Evolutionary conservation across 805 yeast species (phyloP).

Genomic region (Lipomyces anomalus): DNA sequence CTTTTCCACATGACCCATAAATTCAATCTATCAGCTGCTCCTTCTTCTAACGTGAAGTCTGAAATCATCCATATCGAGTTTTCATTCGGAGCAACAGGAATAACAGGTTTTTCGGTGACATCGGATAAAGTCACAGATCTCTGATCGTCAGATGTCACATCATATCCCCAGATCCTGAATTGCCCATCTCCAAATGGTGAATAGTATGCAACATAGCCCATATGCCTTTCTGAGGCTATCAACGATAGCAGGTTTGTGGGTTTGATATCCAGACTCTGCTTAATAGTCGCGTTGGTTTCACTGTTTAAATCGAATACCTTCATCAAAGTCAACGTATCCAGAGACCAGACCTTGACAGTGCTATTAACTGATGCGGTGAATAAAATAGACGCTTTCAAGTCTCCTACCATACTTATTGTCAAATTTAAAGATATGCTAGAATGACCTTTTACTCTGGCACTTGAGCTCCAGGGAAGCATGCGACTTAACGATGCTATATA

Average conservation of each 20-base stretch:
- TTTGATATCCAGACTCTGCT: constrained; percentile 30
- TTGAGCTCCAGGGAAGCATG: constrained; percentile 32
- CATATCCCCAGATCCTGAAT: constrained; percentile 39
- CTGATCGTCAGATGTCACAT: constrained; percentile 19
- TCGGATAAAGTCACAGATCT: constrained; percentile 28
- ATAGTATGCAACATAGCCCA: constrained; percentile 34
- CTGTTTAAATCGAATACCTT: constrained; percentile 21
- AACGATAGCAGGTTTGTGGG: constrained; percentile 33
- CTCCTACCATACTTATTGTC: constrained; percentile 34
- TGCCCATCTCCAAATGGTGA: constrained; percentile 43
- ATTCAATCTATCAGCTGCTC: constrained; percentile 30
- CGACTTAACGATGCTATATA: constrained; percentile 35
- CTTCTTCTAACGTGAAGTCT: constrained; percentile 35
- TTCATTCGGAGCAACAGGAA: constrained; percentile 33
- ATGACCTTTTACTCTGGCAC: constrained; percentile 40
- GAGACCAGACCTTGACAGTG: constrained; percentile 55
- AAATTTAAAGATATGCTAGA: constrained; percentile 39
- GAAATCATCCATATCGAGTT: constrained; percentile 45
- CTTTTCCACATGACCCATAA: constrained; percentile 57
- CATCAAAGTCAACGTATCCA: constrained; percentile 35
- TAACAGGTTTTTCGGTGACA: constrained; percentile 30
- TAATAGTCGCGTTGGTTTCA: constrained; percentile 17
- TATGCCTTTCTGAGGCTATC: constrained; percentile 5
- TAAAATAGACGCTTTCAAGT: constrained; percentile 30
- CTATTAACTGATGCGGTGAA: constrained; percentile 53